Evolutionary conservation across 768 basidiomycete genomes (phyloP).

Genomic region (Collybia sordida): DNA sequence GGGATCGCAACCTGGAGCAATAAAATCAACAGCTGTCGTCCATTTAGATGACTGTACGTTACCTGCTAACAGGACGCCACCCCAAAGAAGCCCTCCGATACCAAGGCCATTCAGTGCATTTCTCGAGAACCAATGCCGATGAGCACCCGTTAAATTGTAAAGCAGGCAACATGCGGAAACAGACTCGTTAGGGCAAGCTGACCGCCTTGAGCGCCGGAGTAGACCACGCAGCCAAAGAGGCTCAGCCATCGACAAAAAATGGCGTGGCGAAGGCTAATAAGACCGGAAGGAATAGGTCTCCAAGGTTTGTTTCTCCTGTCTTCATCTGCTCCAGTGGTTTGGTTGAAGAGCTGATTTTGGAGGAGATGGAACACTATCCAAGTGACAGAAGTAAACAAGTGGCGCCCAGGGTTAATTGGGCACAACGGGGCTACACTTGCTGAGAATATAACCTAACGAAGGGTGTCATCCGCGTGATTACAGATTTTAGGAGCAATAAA

Average conservation of each 20-base stretch:
- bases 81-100: slow-evolving; percentile 35
- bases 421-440: too few species aligned
- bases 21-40: neutral
- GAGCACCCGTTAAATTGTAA: slow-evolving; percentile 38
- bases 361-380: slow-evolving; percentile 49
- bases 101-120: slow-evolving; percentile 38
- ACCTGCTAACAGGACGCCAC: slow-evolving; percentile 38
- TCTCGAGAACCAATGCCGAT: slow-evolving; percentile 36
- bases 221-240: slow-evolving; percentile 30
- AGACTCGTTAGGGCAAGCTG: slow-evolving; percentile 31
- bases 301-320: slow-evolving; percentile 45
- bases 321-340: slow-evolving; percentile 40
- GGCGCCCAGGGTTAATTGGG: too few species aligned
- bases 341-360: slow-evolving; percentile 45
- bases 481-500: too few species aligned
- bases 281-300: slow-evolving; percentile 43
- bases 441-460: too few species aligned
- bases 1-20: slow-evolving; percentile 1
- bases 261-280: slow-evolving; percentile 35
- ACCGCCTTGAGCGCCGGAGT: slow-evolving; percentile 30
- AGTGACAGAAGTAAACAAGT: too few species aligned
- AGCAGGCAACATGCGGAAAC: slow-evolving; percentile 28
- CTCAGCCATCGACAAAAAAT: slow-evolving; percentile 27
- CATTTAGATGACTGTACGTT: too few species aligned
- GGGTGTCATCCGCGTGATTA: too few species aligned